Base-by-base conservation (phyloP, 371 early-diverging fungal genomes). In the Mortierella sp. region DNA sequence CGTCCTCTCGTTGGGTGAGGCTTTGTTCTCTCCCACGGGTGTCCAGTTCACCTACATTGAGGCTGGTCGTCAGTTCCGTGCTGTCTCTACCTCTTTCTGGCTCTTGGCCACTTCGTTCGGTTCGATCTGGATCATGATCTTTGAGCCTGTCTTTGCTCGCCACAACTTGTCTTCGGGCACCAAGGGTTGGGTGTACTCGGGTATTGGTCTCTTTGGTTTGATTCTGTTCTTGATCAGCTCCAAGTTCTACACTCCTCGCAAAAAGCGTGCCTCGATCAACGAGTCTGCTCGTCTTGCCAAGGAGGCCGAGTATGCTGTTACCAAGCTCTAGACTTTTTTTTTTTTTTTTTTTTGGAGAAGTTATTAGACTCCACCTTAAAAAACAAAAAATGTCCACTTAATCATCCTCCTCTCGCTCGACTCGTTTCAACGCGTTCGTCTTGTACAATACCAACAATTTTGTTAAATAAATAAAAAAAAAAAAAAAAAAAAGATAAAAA, bases 11-110 rank as follows among this genome's bases (percentile, higher is more conserved):
- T 66, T 84, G 50, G 91, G 88, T 48, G 94, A 93, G 75, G 80
- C 87, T 48, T 53, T 93, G 25, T 80, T 90, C 74, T 86, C 87
- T 23, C 87, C 88, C 58, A 87, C 88, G 25, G 93, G 92, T 57
- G 81, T 91, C 64, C 86, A 90, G 74, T 88, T 92, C 69, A 83
- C 86, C 30, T 92, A 93, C 79, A 76, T 77, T 26, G 84, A 88
- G 62, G 81, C 88, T 44, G 86, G 85, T 57, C 72, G 71, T 57
- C 70, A 81, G 25, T 81, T 79, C 53, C 82, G 82, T 60, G 73
- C 85, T 15, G 72, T 70, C 29, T 74, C 73, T 21, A 63, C 80
- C 29, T 79, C 84, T 18, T 47, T 85, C 47, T 87, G 85, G 85
- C 37, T 89, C 57, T 50, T 88, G 30, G 62, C 68, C 19, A 66